These are phyloP conservation scores for Musa acuminata DNA, from an alignment of 176 grass and related monocot species.

Conservation along the genomic window DNA sequence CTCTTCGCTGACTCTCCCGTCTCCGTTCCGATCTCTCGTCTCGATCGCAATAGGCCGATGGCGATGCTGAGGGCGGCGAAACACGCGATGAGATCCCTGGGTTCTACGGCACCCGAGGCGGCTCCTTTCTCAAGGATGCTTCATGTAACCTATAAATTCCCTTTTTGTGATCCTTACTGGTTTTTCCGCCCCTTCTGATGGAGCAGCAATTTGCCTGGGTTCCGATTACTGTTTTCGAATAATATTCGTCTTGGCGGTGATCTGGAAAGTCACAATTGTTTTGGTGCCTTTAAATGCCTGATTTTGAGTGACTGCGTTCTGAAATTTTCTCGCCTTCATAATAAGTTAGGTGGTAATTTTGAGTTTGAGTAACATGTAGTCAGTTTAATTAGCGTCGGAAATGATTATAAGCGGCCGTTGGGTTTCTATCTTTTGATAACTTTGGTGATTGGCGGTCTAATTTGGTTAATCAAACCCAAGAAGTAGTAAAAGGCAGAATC, in stretches of 20 bases:
- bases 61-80: conserved; percentile 16
- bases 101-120: not conserved
- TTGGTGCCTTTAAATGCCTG: not conserved
- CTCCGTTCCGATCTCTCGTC: too few relatives aligned
- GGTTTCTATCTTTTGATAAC: not conserved
- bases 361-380: not conserved
- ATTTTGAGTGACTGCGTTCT: too few relatives aligned
- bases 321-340: not conserved
- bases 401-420: not conserved
- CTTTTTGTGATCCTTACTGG: not conserved
- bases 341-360: not conserved
- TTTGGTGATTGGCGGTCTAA: not conserved
- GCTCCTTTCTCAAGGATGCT: not conserved
- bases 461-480: too few relatives aligned
- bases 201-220: not conserved
- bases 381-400: not conserved
- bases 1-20: too few relatives aligned
- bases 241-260: not conserved
- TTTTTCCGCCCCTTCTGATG: not conserved
- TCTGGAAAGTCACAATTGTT: not conserved
- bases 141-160: conserved; percentile 6
- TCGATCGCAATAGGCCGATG: not conserved
- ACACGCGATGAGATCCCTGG: not conserved
- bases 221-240: not conserved
- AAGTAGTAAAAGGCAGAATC: too few relatives aligned